Evolutionary conservation across 495 filamentous ascomycete species (phyloP).

Genomic region (Venustampulla echinocandica): DNA sequence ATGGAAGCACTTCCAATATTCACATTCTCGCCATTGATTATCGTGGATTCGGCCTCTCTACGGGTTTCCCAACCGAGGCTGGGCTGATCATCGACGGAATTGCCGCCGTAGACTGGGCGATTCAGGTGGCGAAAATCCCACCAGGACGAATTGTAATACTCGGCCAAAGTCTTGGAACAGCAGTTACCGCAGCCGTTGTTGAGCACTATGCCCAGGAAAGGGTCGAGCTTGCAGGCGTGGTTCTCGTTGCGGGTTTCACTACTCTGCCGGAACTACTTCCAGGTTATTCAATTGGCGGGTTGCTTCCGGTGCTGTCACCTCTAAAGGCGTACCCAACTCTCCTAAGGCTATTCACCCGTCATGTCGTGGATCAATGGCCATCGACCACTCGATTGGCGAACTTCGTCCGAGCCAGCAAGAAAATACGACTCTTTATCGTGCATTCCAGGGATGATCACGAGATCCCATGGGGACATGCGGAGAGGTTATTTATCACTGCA

Average conservation of each 20-base stretch:
- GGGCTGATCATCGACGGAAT: constrained; percentile 77
- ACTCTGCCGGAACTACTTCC: constrained; percentile 60
- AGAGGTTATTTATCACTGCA: constrained; percentile 44
- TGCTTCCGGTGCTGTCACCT: constrained; percentile 71
- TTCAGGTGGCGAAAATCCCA: constrained; percentile 53
- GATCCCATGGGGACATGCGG: constrained; percentile 58
- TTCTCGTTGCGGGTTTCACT: constrained; percentile 75
- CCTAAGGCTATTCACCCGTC: constrained; percentile 28
- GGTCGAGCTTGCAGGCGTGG: constrained; percentile 55
- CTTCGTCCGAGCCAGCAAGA: constrained; percentile 37
- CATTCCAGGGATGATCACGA: constrained; percentile 70
- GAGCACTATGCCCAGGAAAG: constrained; percentile 49
- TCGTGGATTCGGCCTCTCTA: constrained; percentile 78
- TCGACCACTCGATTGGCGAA: constrained; percentile 36
- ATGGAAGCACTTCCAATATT: constrained; percentile 44
- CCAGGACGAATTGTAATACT: constrained; percentile 66
- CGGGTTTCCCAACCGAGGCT: constrained; percentile 68
- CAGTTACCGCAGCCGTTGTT: constrained; percentile 61
- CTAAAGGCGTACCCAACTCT: constrained; percentile 41
- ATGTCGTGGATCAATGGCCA: constrained; percentile 45
- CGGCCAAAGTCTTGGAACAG: constrained; percentile 89
- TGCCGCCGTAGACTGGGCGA: constrained; percentile 61
- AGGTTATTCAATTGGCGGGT: constrained; percentile 55
- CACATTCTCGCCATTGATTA: constrained; percentile 73
- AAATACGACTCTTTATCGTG: constrained; percentile 59